Percentiles rank a stretch among this genome's conserved stretches.
Evolutionary conservation across 2,329 filamentous ascomycete genomes (phyloP).

Genomic region (Ophidiomyces ophidiicola): DNA sequence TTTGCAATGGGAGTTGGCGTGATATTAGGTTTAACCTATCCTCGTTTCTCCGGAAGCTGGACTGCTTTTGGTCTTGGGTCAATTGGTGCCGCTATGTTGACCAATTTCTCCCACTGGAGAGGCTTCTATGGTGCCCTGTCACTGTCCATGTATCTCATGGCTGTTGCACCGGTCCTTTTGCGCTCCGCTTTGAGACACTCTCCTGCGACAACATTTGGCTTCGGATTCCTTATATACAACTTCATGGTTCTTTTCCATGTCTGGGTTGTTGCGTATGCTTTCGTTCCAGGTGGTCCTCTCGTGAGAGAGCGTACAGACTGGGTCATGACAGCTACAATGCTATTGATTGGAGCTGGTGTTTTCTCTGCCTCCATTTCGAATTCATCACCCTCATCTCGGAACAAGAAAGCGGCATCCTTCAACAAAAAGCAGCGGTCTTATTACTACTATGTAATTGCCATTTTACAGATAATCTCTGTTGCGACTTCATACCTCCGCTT

Average conservation of each 20-base stretch:
- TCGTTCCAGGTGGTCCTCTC: conserved; percentile 84
- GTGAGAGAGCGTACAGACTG: conserved; percentile 92
- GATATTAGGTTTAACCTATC: conserved; percentile 60
- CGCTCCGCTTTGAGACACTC: conserved; percentile 62
- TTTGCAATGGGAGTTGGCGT: conserved; percentile 76
- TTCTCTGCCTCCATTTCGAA: conserved; percentile 53
- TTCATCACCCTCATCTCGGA: conserved; percentile 32
- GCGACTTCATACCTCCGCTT: conserved; percentile 79
- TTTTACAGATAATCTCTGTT: conserved; percentile 68
- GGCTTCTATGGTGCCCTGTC: conserved; percentile 76
- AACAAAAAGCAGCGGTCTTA: conserved; percentile 48
- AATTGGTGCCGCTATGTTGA: conserved; percentile 65
- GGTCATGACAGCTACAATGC: conserved; percentile 81
- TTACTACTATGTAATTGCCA: conserved; percentile 58
- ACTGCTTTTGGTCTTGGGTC: conserved; percentile 65
- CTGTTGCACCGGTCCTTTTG: conserved; percentile 62
- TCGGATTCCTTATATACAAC: conserved; percentile 87
- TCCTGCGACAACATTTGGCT: conserved; percentile 68
- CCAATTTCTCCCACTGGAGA: conserved; percentile 66
- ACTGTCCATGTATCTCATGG: conserved; percentile 69
- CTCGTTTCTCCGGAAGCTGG: conserved; percentile 63
- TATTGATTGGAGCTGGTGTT: conserved; percentile 70
- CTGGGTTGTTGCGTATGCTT: conserved; percentile 96
- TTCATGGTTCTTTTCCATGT: conserved; percentile 93
- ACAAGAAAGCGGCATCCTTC: conserved; percentile 28